These are phyloP conservation scores for Paralagenidium karlingii DNA, from an alignment of 352 stramenopile genomes.

Conservation along the genomic window DNA sequence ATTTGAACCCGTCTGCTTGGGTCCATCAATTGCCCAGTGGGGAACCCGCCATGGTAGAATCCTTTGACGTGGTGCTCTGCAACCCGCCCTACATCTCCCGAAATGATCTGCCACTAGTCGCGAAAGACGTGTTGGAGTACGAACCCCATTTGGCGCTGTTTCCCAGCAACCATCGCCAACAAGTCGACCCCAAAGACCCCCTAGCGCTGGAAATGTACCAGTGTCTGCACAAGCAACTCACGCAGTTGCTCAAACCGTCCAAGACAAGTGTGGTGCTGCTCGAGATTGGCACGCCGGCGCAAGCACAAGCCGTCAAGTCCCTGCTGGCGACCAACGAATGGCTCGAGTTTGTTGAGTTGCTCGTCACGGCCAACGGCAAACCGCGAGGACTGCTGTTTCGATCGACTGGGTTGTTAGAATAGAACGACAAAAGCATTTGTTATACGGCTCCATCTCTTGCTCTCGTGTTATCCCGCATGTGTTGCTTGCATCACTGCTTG, in stretches of 20 bases:
- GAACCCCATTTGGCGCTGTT: slow-evolving; percentile 69
- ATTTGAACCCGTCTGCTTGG: slow-evolving; percentile 4
- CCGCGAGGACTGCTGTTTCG: too few relatives aligned
- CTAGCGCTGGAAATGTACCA: slow-evolving; percentile 42
- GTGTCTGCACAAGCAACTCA: slow-evolving; percentile 16
- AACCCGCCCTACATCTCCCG: slow-evolving; percentile 66
- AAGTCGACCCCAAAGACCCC: slow-evolving; percentile 2
- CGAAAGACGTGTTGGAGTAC: slow-evolving; percentile 34
- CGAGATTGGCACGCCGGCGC: slow-evolving; percentile 42
- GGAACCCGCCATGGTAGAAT: background rate
- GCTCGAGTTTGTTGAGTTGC: too few relatives aligned
- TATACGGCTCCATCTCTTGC: too few relatives aligned
- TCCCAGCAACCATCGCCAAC: slow-evolving; percentile 10
- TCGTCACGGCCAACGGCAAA: too few relatives aligned
- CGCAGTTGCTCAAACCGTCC: slow-evolving; percentile 14
- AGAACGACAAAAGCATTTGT: too few relatives aligned
- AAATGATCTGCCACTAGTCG: slow-evolving; percentile 37
- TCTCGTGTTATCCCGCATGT: too few relatives aligned
- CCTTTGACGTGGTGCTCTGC: slow-evolving; percentile 58
- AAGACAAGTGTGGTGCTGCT: slow-evolving; percentile 14
- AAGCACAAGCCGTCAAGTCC: slow-evolving; percentile 24
- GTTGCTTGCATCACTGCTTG: slow-evolving; percentile 8
- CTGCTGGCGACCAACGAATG: too few relatives aligned
- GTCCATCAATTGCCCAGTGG: slow-evolving; percentile 6
- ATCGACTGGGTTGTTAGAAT: too few relatives aligned